Evolutionary conservation across 2,329 filamentous ascomycete genomes (phyloP), one percentile per base, ranked within the genome.

Genomic region (Aspergillus brasiliensis): DNA sequence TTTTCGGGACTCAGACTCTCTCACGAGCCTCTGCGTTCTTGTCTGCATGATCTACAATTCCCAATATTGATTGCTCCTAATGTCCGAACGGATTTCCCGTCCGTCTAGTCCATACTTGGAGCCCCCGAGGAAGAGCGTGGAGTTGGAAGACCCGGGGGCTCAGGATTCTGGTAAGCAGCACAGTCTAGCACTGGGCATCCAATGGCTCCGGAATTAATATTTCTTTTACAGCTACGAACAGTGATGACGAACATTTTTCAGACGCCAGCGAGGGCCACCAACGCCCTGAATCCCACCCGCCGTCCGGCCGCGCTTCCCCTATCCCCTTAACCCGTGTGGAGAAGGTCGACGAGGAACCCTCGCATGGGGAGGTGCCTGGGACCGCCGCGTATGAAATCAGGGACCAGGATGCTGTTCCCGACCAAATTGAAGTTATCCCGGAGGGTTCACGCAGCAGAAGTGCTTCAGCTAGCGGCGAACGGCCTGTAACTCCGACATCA

Each of bases 321-420:
- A 81, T 87, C 57, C 86, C 86, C 25, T 80, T 81, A 54, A 88
- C 85, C n/a, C 80, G 86, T 63, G 84, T 88, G 25, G 86, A 88
- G 74, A 82, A 83, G 67, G 83, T 88, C 44, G 86, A 88, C 71
- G 81, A 85, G 67, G 73, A 76, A 60, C 82, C 84, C 13, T 79
- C 81, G 62, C 80, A 88, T 67, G 86, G 86, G 68, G 85, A 88
- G 70, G 80, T 87, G 3, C 86, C 86, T 3, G 85, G 85, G 8
- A 88, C 86, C 27, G 72, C 78, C 17, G 85, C 85, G 57, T 88
- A 86, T 71, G 80, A 83, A n/a, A 80, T 82, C 67, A 78, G 85
- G 62, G 77, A 72, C 21, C 79, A 82, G 65, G 86, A 88, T 71
- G 85, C 86, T 27, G 85, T 88, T 5, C 86, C 86, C 5, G 86